These are phyloP conservation scores for Xylaria sp. DNA, from an alignment of 495 filamentous ascomycete genomes.

Conservation along the genomic window DNA sequence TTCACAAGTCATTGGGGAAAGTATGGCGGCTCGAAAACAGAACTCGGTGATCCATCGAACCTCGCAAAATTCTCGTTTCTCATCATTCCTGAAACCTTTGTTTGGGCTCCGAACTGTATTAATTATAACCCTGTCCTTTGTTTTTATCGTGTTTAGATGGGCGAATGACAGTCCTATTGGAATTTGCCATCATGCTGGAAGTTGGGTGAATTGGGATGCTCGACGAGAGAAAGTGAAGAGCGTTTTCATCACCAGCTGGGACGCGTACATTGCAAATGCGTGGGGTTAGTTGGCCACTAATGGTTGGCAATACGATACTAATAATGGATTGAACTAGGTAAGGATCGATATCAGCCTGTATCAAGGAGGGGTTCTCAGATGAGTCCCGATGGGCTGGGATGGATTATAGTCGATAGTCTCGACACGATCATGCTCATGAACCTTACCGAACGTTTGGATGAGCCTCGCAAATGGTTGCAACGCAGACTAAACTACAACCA, in stretches of 20 bases:
- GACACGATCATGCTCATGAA: slow-evolving; percentile 89
- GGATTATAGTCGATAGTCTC: slow-evolving; percentile 83
- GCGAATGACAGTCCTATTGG: slow-evolving; percentile 31
- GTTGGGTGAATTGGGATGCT: slow-evolving; percentile 58
- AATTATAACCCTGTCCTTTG: not conserved
- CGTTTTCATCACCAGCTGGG: slow-evolving; percentile 70
- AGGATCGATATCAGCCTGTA: slow-evolving; percentile 72
- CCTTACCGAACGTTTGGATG: slow-evolving; percentile 70
- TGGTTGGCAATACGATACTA: slow-evolving; percentile 7
- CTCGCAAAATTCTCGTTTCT: not conserved
- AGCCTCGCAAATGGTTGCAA: slow-evolving; percentile 77
- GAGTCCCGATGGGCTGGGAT: slow-evolving; percentile 70
- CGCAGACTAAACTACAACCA: slow-evolving; percentile 73
- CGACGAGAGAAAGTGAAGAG: slow-evolving; percentile 70
- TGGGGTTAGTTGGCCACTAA: slow-evolving; percentile 62
- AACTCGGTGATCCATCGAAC: not conserved
- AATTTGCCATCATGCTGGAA: slow-evolving; percentile 25
- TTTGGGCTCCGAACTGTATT: slow-evolving; percentile 1
- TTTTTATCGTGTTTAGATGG: slow-evolving; percentile 23
- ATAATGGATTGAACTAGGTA: slow-evolving; percentile 52
- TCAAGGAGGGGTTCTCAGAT: slow-evolving; percentile 70
- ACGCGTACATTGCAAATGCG: slow-evolving; percentile 69
- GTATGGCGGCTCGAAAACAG: slow-evolving; percentile 4
- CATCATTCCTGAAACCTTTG: not conserved
- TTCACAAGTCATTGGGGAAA: not conserved